Evolutionary conservation across 305 asterid species (phyloP).

Genomic region (Nicotiana rustica): DNA sequence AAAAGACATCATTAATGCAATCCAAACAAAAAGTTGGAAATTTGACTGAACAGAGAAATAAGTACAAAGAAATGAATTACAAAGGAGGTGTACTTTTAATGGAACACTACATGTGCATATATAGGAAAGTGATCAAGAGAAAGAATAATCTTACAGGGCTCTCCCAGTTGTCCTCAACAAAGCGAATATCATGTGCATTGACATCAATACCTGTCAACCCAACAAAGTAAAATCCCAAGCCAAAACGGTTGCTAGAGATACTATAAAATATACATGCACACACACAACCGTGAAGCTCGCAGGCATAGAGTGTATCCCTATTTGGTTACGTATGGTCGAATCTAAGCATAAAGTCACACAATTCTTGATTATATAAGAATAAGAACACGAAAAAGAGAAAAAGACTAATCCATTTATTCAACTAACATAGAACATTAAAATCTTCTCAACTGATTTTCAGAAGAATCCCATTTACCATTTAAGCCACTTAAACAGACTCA

Average conservation of each 20-base stretch:
- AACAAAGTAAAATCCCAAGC: conserved; percentile 33
- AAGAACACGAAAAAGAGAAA: conserved; percentile 9
- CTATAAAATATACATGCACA: background rate
- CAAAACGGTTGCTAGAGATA: conserved; percentile 2
- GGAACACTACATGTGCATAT: background rate
- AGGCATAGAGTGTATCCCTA: conserved; percentile 2
- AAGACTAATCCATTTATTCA: too few relatives aligned
- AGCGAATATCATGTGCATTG: conserved; percentile 93
- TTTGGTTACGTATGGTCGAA: background rate
- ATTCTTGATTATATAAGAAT: background rate
- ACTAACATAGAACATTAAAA: too few relatives aligned
- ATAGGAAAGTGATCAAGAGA: conserved; percentile 20
- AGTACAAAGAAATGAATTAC: background rate
- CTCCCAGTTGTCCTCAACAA: conserved; percentile 99
- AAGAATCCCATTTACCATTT: too few relatives aligned
- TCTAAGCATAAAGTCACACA: conserved; percentile 4
- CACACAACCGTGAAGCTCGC: background rate
- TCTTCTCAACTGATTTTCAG: too few relatives aligned
- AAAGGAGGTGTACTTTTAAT: background rate
- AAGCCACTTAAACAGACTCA: too few relatives aligned
- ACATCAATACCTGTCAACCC: conserved; percentile 78
- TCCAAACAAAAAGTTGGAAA: conserved; percentile 23
- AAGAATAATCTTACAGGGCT: conserved; percentile 81
- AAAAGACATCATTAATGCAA: conserved; percentile 15
- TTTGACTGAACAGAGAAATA: conserved; percentile 1